Evolutionary conservation across 2,329 filamentous ascomycete species (phyloP).

Genomic region (Davidsoniella neocaledoniae): DNA sequence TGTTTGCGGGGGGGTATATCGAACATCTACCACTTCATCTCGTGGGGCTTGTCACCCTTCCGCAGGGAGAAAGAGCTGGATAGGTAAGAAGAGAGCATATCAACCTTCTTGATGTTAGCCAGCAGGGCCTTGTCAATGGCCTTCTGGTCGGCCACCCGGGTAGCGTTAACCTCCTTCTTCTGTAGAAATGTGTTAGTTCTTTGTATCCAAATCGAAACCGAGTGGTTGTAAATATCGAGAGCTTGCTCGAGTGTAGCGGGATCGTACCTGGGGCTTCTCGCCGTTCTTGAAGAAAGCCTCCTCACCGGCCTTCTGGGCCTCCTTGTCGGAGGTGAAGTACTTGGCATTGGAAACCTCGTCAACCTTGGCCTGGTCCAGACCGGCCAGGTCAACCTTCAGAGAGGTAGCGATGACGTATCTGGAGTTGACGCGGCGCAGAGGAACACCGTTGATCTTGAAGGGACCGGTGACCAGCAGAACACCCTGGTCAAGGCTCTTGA

Average conservation of each 20-base stretch:
- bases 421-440: slow-evolving; percentile 84
- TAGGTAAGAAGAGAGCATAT: slow-evolving; percentile 85
- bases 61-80: slow-evolving; percentile 92
- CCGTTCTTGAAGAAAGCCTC: slow-evolving; percentile 99
- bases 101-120: slow-evolving; percentile 96
- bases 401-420: slow-evolving; percentile 88
- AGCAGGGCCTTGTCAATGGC: slow-evolving; percentile 92
- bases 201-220: not conserved
- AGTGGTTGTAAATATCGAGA: not conserved
- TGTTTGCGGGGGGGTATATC: slow-evolving; percentile 15
- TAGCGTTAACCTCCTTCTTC: slow-evolving; percentile 94
- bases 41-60: slow-evolving; percentile 98
- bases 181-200: slow-evolving; percentile 25
- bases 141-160: slow-evolving; percentile 95
- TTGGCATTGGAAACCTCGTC: slow-evolving; percentile 56
- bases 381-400: slow-evolving; percentile 66
- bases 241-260: not conserved
- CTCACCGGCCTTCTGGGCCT: slow-evolving; percentile 87
- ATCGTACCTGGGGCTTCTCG: slow-evolving; percentile 86
- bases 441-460: slow-evolving; percentile 99
- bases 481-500: slow-evolving; percentile 94
- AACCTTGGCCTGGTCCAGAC: slow-evolving; percentile 82
- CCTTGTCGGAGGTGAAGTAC: slow-evolving; percentile 96
- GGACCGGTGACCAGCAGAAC: slow-evolving; percentile 97
- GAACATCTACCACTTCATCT: slow-evolving; percentile 88